Conservation (phyloP, 306 rosid species). For the Begonia masoniana region DNA sequence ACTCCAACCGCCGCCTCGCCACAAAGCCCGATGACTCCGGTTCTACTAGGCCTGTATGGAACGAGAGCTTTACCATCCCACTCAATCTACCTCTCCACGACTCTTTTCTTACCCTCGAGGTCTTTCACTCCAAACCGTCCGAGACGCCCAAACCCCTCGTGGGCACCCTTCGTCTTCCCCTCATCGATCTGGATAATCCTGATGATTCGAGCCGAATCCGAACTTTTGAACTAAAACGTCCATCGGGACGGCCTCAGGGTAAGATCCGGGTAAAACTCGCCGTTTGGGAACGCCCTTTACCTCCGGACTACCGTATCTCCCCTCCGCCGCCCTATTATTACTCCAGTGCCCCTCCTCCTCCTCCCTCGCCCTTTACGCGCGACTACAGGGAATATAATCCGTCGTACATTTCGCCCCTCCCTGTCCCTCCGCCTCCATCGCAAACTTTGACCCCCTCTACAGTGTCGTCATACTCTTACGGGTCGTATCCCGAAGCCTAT, state of each 20-base stretch:
- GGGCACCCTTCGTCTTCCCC: conserved; percentile 51
- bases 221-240: conserved; percentile 40
- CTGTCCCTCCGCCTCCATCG: conserved; percentile 9
- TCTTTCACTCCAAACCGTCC: conserved; percentile 80
- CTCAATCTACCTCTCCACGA: conserved; percentile 33
- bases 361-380: conserved; percentile 17
- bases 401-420: conserved; percentile 16
- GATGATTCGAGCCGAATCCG: conserved; percentile 32
- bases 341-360: conserved; percentile 25
- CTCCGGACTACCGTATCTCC: conserved; percentile 33
- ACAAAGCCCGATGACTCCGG: conserved; percentile 84
- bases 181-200: conserved; percentile 32
- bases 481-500: conserved; percentile 38
- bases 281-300: conserved; percentile 43
- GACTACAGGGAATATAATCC: conserved; percentile 45
- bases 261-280: conserved; percentile 61
- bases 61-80: conserved; percentile 74
- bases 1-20: conserved; percentile 71
- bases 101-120: conserved; percentile 60
- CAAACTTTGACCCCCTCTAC: conserved; percentile 10
- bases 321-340: conserved; percentile 26
- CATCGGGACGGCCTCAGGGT: conserved; percentile 82
- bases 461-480: conserved; percentile 35
- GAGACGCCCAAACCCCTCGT: conserved; percentile 82
- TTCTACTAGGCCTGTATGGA: conserved; percentile 61